These are phyloP conservation scores for Kluyveromyces sp. DNA, from an alignment of 1,139 yeast species.

Conservation along the genomic window DNA sequence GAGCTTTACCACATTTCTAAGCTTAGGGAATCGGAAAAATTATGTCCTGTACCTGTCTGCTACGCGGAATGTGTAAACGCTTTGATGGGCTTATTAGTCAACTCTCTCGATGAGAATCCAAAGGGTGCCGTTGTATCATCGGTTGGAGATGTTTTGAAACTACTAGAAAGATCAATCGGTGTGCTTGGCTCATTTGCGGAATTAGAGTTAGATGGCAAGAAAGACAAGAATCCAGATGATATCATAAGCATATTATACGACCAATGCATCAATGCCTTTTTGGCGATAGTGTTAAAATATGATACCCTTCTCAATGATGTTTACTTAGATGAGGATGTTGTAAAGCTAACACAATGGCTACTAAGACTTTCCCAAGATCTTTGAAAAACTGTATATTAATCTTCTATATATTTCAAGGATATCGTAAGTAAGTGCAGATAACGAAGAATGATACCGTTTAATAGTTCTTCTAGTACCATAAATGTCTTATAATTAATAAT, in stretches of 20 bases:
- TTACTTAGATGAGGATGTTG: constrained; percentile 52
- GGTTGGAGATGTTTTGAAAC: constrained; percentile 50
- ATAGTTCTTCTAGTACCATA: no score
- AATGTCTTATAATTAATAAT: no score
- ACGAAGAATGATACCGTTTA: no score
- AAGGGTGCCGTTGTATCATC: constrained; percentile 44
- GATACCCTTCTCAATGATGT: constrained; percentile 57
- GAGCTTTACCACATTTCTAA: constrained; percentile 27
- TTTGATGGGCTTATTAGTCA: constrained; percentile 41
- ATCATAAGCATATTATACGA: constrained; percentile 52
- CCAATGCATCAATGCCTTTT: constrained; percentile 53
- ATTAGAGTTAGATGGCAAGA: constrained; percentile 18
- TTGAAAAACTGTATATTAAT: constrained; percentile 10
- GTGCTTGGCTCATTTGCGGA: constrained; percentile 41
- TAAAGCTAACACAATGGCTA: constrained; percentile 64
- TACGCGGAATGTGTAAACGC: constrained; percentile 58
- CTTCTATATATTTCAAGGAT: neutral
- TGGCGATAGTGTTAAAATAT: constrained; percentile 54
- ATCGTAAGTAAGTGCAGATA: neutral
- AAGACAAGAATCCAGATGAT: constrained; percentile 21
- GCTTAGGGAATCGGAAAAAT: constrained; percentile 41
- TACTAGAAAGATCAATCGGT: constrained; percentile 54
- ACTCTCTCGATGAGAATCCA: constrained; percentile 58
- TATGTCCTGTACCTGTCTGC: constrained; percentile 55
- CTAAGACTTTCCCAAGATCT: constrained; percentile 37